phyloP scores from a whole-genome alignment of 805 yeast genomes.

The Zygoascus ofunaensis region DNA sequence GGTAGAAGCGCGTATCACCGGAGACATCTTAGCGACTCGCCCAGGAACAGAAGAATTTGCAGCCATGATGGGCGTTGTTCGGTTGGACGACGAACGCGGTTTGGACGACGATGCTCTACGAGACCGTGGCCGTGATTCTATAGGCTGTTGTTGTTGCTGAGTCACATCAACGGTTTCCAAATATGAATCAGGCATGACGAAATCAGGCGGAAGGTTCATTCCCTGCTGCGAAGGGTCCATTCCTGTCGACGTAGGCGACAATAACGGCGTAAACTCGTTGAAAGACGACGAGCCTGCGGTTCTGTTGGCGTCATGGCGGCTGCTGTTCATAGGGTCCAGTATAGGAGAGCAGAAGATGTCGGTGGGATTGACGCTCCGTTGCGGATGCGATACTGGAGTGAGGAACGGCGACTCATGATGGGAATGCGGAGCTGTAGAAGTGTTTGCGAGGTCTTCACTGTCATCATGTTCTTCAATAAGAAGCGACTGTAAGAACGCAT shows the following conservation, averaged over 20 bases:
- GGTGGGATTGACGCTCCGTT: conserved; percentile 19
- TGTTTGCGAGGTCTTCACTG: neutral
- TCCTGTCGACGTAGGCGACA: conserved; percentile 70
- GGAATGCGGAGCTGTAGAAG: neutral
- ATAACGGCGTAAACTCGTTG: conserved; percentile 63
- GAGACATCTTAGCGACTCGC: conserved; percentile 16
- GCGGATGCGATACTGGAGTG: neutral
- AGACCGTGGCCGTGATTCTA: conserved; percentile 4
- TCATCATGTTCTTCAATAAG: neutral
- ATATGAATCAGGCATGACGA: conserved; percentile 18
- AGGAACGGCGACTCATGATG: neutral
- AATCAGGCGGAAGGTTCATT: conserved; percentile 12
- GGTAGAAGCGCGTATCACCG: conserved; percentile 11
- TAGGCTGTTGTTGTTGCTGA: conserved; percentile 5
- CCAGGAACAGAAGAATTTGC: conserved; percentile 4
- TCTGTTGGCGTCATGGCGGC: conserved; percentile 1
- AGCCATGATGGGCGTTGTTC: conserved; percentile 3
- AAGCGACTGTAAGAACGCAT: neutral
- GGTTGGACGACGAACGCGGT: neutral
- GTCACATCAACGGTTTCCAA: neutral
- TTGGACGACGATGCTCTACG: conserved; percentile 4
- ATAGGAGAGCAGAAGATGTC: conserved; percentile 16
- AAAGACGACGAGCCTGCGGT: conserved; percentile 29
- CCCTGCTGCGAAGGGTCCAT: conserved; percentile 28
- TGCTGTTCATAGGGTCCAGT: conserved; percentile 6